A percentile compares a stretch with the other conserved stretches of the same genome.
These are phyloP conservation scores for Apiotrichum laibachii DNA, from an alignment of 1,284 basidiomycete genomes.

Conservation along the genomic window DNA sequence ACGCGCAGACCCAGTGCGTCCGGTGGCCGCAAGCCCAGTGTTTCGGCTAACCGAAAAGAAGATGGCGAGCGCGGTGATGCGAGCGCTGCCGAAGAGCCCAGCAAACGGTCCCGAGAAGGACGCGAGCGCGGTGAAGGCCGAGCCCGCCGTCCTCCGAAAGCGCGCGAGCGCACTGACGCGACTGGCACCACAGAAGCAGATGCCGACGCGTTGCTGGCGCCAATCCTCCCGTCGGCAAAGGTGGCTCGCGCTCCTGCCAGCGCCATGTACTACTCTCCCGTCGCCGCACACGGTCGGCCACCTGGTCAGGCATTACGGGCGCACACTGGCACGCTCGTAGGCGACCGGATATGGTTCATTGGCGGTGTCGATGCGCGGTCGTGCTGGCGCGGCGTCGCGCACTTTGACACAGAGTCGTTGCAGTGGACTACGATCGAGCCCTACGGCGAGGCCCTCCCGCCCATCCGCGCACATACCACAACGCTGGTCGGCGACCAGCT, in stretches of 20 bases:
- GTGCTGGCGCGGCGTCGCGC: constrained; percentile 73
- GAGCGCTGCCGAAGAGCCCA: constrained; percentile 9
- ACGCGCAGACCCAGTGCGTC: constrained; percentile 11
- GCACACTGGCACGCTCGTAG: constrained; percentile 78
- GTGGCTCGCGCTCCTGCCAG: constrained; percentile 33
- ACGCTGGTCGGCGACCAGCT: constrained; percentile 75
- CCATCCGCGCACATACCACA: constrained; percentile 81
- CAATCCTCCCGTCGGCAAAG: constrained; percentile 26
- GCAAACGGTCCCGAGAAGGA: constrained; percentile 7
- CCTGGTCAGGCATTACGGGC: constrained; percentile 75
- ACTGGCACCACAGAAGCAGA: neutral
- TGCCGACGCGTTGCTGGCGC: constrained; percentile 14
- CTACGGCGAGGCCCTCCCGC: constrained; percentile 70
- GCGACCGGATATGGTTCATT: constrained; percentile 77
- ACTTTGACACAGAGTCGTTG: constrained; percentile 87
- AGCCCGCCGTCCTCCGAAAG: constrained; percentile 17
- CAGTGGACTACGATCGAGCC: constrained; percentile 79
- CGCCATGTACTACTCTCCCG: constrained; percentile 81
- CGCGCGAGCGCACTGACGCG: constrained; percentile 18
- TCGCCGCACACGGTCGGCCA: constrained; percentile 72
- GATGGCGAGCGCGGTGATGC: constrained; percentile 8
- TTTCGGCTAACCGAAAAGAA: constrained; percentile 10
- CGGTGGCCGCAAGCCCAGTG: constrained; percentile 7
- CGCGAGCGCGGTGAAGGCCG: constrained; percentile 1
- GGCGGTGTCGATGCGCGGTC: constrained; percentile 78